phyloP scores from a whole-genome alignment of 768 basidiomycete genomes.

The Austroboletus eburneus region DNA sequence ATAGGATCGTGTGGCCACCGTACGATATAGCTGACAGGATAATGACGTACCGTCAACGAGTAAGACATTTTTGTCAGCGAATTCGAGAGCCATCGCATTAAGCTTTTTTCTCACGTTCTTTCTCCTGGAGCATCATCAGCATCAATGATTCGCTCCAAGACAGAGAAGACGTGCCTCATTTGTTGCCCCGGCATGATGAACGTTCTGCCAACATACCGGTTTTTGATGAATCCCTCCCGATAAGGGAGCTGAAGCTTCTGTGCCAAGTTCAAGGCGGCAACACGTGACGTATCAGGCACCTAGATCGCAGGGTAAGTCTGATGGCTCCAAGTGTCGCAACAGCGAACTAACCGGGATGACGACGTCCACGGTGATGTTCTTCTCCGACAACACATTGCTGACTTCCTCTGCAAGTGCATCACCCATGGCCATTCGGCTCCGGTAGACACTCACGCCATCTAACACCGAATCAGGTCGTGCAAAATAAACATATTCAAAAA shows the following conservation, averaged over 20 bases:
- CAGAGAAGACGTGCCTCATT: slow-evolving; percentile 57
- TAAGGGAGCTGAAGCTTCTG: slow-evolving; percentile 89
- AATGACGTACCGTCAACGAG: slow-evolving; percentile 80
- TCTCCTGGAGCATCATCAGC: slow-evolving; percentile 43
- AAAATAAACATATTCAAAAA: slow-evolving; percentile 99
- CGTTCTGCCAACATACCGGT: slow-evolving; percentile 95
- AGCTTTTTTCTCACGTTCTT: slow-evolving; percentile 95
- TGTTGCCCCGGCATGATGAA: slow-evolving; percentile 99
- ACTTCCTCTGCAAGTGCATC: slow-evolving; percentile 91
- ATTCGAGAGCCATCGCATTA: slow-evolving; percentile 98
- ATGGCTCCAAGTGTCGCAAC: not conserved
- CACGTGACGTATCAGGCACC: slow-evolving; percentile 96
- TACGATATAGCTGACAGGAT: not conserved
- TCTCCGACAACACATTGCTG: slow-evolving; percentile 60
- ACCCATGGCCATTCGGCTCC: slow-evolving; percentile 99
- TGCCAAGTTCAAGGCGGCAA: slow-evolving; percentile 92
- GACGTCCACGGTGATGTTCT: slow-evolving; percentile 79
- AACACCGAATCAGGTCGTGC: slow-evolving; percentile 97
- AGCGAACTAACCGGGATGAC: slow-evolving; percentile 75
- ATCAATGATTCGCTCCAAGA: not conserved
- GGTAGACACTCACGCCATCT: slow-evolving; percentile 95
- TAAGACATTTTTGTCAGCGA: slow-evolving; percentile 85
- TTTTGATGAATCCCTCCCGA: slow-evolving; percentile 98
- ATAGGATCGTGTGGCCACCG: not conserved
- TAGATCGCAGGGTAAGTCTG: slow-evolving; percentile 23